Evolutionary conservation across 2,329 filamentous ascomycete genomes (phyloP).

Genomic region (Colletotrichum sp.): DNA sequence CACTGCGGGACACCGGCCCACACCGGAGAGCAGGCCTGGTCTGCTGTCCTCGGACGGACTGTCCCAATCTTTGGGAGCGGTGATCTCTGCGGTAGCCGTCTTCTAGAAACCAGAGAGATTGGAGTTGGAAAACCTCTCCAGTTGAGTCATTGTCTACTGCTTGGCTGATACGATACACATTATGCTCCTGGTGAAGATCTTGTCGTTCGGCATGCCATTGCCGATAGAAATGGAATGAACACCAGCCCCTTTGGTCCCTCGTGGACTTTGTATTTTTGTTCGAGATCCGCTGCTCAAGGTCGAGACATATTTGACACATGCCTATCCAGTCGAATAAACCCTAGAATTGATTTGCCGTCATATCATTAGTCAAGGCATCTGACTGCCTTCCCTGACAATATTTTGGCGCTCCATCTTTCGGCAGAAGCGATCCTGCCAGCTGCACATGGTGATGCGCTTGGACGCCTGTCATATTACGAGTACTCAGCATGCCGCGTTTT

Average conservation of each 20-base stretch:
- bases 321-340: neutral
- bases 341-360: neutral
- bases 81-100: neutral
- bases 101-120: neutral
- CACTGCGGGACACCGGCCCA: neutral
- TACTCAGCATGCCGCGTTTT: neutral
- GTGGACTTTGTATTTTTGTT: neutral
- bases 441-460: neutral
- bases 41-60: neutral
- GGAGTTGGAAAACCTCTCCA: neutral
- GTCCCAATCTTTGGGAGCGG: neutral
- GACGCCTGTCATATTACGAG: neutral
- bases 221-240: neutral
- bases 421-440: neutral
- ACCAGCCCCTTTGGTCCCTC: neutral
- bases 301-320: neutral
- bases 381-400: neutral
- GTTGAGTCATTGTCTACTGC: neutral
- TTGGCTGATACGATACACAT: neutral
- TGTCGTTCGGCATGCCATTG: neutral
- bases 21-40: neutral
- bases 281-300: neutral
- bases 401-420: neutral
- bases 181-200: neutral
- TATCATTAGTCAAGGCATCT: neutral